A percentile compares a stretch with the other conserved stretches of the same genome.
Evolutionary conservation across 768 basidiomycete genomes (phyloP).

Genomic region (Tulasnella sp.): DNA sequence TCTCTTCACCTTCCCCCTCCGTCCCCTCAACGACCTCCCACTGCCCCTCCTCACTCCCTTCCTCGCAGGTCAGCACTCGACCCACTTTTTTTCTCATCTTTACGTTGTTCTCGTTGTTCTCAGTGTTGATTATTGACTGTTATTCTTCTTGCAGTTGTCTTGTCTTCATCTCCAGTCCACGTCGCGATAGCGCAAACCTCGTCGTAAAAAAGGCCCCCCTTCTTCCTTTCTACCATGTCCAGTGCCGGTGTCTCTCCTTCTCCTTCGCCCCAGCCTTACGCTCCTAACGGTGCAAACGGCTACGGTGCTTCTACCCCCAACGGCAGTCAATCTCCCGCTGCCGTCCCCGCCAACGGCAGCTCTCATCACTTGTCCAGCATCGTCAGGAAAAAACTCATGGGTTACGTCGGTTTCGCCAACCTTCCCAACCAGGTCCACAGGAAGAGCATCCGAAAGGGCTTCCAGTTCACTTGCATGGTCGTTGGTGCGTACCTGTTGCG

Average conservation of each 20-base stretch:
- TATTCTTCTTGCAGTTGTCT: not conserved
- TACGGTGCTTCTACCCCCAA: constrained; percentile 9
- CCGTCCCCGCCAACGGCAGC: constrained; percentile 42
- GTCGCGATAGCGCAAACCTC: constrained; percentile 4
- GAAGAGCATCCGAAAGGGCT: constrained; percentile 95
- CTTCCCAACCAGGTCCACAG: constrained; percentile 99
- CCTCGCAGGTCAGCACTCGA: constrained; percentile 3
- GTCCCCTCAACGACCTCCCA: not conserved
- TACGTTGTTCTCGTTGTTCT: not conserved
- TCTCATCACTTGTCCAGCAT: constrained; percentile 40
- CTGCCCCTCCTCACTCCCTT: not conserved
- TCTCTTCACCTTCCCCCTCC: not conserved
- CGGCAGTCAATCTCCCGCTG: not conserved
- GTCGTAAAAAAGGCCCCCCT: not conserved
- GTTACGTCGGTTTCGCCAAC: constrained; percentile 95
- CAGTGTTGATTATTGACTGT: not conserved
- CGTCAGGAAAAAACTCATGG: constrained; percentile 86
- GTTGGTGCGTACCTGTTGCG: constrained; percentile 62
- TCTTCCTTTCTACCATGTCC: constrained; percentile 1
- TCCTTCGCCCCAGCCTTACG: constrained; percentile 10
- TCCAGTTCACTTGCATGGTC: constrained; percentile 98
- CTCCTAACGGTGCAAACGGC: constrained; percentile 11
- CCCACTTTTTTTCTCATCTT: not conserved
- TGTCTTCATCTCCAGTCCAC: not conserved
- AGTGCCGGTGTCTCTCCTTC: constrained; percentile 10